Conservation (phyloP, 2,329 filamentous ascomycete species). For the Xylaria sp. region DNA sequence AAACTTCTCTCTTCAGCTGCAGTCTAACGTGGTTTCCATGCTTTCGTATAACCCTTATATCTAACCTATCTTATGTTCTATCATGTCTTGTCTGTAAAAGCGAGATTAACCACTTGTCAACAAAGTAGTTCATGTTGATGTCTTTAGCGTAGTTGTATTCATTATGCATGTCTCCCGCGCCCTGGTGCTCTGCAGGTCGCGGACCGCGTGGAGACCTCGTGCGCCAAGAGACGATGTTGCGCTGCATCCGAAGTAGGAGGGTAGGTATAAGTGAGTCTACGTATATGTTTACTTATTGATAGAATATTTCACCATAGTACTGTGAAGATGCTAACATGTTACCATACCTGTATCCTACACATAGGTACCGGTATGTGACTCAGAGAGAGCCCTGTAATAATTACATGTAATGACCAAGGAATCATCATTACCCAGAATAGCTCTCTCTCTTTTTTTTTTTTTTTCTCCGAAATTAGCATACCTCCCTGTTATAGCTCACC, state of each 20-base stretch:
- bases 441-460: no score
- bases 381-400: no score
- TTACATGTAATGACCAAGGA: no score
- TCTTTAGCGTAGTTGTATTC: neutral
- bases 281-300: neutral
- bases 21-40: neutral
- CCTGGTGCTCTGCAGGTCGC: conserved; percentile 24
- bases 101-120: neutral
- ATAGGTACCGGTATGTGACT: no score
- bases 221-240: conserved; percentile 32
- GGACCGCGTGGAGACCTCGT: conserved; percentile 35
- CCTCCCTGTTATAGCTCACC: neutral
- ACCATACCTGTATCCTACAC: neutral
- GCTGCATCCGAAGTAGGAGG: conserved; percentile 19
- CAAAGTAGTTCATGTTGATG: neutral
- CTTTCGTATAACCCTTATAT: neutral
- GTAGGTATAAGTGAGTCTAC: neutral
- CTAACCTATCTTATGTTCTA: neutral
- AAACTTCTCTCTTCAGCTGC: neutral
- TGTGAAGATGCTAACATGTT: neutral
- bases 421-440: neutral
- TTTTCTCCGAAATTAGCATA: no score
- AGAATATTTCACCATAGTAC: no score
- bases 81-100: neutral
- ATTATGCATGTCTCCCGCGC: conserved; percentile 34